Base-by-base conservation (phyloP, 805 yeast species). In the Candida vaughaniae region DNA sequence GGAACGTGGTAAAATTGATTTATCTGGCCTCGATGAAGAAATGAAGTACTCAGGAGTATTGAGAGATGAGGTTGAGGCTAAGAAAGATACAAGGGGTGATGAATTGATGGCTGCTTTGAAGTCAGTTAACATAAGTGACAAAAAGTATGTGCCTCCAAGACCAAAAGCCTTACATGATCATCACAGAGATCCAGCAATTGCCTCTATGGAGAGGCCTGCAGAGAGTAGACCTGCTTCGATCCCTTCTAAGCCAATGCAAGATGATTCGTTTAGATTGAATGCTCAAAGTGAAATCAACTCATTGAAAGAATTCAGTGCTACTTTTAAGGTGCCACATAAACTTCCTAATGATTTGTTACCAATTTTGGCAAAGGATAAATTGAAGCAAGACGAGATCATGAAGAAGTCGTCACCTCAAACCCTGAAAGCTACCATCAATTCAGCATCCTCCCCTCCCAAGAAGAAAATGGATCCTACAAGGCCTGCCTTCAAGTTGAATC, bases 31-130 rank as follows among this genome's bases (percentile, higher is more conserved):
- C 48, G 98, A 93, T 60, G 99, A 93, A 64, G 99, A 93, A 60
- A 96, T 90, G 60, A 85, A 85, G 61, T 93, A 90, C 56, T 88
- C 96, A 4, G 97, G 97, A 34, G 99, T 89, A 30, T 80, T 75
- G 41, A 77, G 93, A 52, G 31, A 31, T 17, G 25, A 23, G 8
- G 27, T 19, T 11, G 11, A 12, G 17, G 12, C 22, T 17, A 31
- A 33, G 23, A 43, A 37, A n/a, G 48, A 44, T 20, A 44, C 45
- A n/a, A 69, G 79, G 39, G 76, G 75, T 18, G 66, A 60, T 31
- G 75, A 69, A 37, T 59, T 71, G 39, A 68, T 71, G 71, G 76
- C 75, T 4, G 71, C 75, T 5, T 62, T 72, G 32, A 62, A 58
- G 44, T 57, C 54, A 15, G 58, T 62, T 12, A 52, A 49, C 25